Evolutionary conservation across 1,284 basidiomycete genomes (phyloP), one percentile per base, ranked within the genome.

Genomic region (Puccinia polysora): DNA sequence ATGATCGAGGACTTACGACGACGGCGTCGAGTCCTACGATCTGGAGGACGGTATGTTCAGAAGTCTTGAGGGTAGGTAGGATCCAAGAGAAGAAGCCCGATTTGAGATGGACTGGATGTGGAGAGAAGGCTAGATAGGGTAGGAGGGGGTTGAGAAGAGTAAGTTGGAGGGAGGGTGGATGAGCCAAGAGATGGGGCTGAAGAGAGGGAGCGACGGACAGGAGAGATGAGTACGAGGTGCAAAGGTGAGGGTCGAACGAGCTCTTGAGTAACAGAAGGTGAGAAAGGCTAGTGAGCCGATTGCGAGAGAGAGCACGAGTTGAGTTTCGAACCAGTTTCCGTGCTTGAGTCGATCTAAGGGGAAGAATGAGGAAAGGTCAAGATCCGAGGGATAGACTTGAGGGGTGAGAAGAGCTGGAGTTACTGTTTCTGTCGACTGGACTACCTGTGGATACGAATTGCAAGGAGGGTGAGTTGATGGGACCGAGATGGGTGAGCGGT

Each of bases 11-110:
- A 43, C 80, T 76, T 25, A 79, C 74, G 47, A 79, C 75, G 28
- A 78, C 76, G 28, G 76, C 78, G 62, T 80, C 78, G n/a, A 80
- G 65, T 0, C 79, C 78, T 18, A 79, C 76, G 6, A 76, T 53
- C 12, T 60, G 45, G 8, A 71, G 58, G 4, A 71, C n/a, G 25
- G 68, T 52, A 23, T 47, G 38, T 59, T 71, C 68, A 14, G 56
- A 43, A 8, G 68, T 62, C n/a, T 60, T 71, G 30, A 62, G 38
- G 50, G 58, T 62, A 28, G 68, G 58, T 45, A 60, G 12, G 68
- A 71, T 71, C 58, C 56, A 62, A 36, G 56, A 52, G 49, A 71
- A 62, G 47, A 62, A 62, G 10, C 68, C 68, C 25, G 50, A 56
- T 45, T 49, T 34, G 5, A 52, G 65, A 58, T 52, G 50, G 36